These are phyloP conservation scores for Solanum etuberosum DNA, from an alignment of 257 asterid genomes.

Conservation along the genomic window DNA sequence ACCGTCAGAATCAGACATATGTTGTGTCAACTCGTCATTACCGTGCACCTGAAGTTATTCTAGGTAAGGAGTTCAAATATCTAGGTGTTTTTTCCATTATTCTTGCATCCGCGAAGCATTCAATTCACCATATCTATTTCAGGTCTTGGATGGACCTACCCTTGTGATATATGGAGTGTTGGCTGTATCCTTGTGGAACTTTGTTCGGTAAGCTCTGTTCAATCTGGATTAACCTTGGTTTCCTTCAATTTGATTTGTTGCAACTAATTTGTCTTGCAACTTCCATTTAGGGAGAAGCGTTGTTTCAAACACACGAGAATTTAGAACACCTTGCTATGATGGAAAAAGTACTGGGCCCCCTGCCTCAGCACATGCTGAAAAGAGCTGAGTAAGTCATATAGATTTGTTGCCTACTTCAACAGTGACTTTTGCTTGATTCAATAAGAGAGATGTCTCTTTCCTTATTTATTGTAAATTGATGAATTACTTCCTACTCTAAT, in stretches of 20 bases:
- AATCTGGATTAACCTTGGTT: not conserved
- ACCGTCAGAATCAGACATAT: conserved; percentile 53
- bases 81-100: not conserved
- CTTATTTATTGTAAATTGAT: not conserved
- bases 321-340: conserved; percentile 96
- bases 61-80: conserved; percentile 30
- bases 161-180: conserved; percentile 89
- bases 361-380: conserved; percentile 74
- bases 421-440: not conserved
- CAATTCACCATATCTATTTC: not conserved
- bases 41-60: conserved; percentile 88
- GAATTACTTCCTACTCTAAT: not conserved
- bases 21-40: conserved; percentile 83
- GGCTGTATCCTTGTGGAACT: conserved; percentile 89
- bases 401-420: not conserved
- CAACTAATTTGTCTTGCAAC: not conserved
- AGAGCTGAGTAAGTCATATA: conserved; percentile 49
- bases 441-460: not conserved
- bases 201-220: conserved; percentile 50
- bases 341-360: conserved; percentile 80
- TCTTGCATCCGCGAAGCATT: not conserved
- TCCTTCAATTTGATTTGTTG: not conserved
- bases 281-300: conserved; percentile 57
- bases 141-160: conserved; percentile 90
- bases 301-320: conserved; percentile 87